Percentiles rank a stretch among this genome's conserved stretches.
phyloP scores from a whole-genome alignment of 1,284 basidiomycete species.

The Cryptococcus sp. region DNA sequence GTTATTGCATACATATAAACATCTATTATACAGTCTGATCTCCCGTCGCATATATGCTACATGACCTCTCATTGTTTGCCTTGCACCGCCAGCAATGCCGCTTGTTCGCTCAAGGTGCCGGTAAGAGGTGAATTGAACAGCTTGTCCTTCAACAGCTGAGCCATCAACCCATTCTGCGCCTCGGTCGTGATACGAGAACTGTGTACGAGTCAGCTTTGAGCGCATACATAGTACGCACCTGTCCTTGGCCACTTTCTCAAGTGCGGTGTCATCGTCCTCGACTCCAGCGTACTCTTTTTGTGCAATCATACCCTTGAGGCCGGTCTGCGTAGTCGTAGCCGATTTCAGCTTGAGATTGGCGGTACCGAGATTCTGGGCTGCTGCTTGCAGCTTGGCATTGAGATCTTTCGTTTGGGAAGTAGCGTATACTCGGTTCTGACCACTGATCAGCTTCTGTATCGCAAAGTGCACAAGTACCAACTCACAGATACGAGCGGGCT shows the following conservation, averaged over 20 bases:
- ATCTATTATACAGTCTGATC: too few relatives aligned
- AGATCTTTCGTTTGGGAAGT: conserved; percentile 86
- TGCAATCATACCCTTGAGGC: conserved; percentile 43
- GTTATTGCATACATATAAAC: too few relatives aligned
- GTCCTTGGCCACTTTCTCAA: conserved; percentile 79
- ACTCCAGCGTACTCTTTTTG: conserved; percentile 54
- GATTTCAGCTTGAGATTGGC: conserved; percentile 28
- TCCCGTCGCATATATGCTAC: too few relatives aligned
- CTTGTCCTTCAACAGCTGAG: conserved; percentile 80
- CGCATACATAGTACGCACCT: conserved; percentile 58
- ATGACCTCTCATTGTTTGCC: conserved; percentile 9
- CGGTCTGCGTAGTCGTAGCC: conserved; percentile 52
- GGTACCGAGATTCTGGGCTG: conserved; percentile 23
- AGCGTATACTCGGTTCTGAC: conserved; percentile 87
- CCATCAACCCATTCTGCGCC: conserved; percentile 84
- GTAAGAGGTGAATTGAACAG: conserved; percentile 47
- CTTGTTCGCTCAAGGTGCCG: conserved; percentile 13
- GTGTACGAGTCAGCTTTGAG: conserved; percentile 11
- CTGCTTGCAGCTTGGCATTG: conserved; percentile 70
- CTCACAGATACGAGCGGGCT: conserved; percentile 84
- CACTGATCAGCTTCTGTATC: not conserved
- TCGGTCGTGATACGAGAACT: conserved; percentile 84
- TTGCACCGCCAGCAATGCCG: conserved; percentile 24
- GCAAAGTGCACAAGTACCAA: conserved; percentile 10
- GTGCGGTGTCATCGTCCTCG: conserved; percentile 55